A percentile compares a stretch with the other conserved stretches of the same genome.
These are phyloP conservation scores for Pseudocercospora eumusae DNA, from an alignment of 2,329 filamentous ascomycete genomes.

Conservation along the genomic window DNA sequence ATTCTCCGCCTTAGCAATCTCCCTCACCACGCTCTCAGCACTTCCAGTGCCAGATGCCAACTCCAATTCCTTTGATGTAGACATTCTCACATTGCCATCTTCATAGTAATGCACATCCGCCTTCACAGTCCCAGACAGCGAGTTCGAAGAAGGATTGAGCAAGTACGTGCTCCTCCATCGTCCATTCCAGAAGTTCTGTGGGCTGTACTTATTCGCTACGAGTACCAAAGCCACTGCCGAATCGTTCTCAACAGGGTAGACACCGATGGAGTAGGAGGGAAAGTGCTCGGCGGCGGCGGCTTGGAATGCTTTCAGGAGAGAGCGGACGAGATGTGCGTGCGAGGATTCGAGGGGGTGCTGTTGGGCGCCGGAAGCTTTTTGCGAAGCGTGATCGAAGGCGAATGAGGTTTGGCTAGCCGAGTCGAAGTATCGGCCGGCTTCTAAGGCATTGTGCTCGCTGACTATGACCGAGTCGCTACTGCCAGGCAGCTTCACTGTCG, in stretches of 20 bases:
- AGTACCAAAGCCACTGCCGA: constrained; percentile 76
- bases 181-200: constrained; percentile 98
- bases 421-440: constrained; percentile 84
- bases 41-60: constrained; percentile 61
- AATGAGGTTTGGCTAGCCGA: constrained; percentile 86
- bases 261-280: constrained; percentile 74
- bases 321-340: constrained; percentile 79
- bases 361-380: constrained; percentile 82
- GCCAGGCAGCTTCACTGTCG: constrained; percentile 84
- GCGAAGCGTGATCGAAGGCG: constrained; percentile 76
- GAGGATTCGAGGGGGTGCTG: constrained; percentile 75
- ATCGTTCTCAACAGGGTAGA: constrained; percentile 77
- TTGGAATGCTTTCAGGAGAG: constrained; percentile 73
- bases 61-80: constrained; percentile 78
- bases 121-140: constrained; percentile 77
- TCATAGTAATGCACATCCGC: constrained; percentile 99
- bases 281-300: constrained; percentile 87
- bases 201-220: constrained; percentile 95
- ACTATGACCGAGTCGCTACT: constrained; percentile 77
- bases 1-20: constrained; percentile 78
- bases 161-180: constrained; percentile 91
- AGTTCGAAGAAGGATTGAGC: constrained; percentile 67
- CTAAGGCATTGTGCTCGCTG: constrained; percentile 81
- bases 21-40: constrained; percentile 70
- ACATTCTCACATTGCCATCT: constrained; percentile 91